Base-by-base conservation (phyloP, 164 flowering plant species). In the Chloranthus sessilifolius region DNA sequence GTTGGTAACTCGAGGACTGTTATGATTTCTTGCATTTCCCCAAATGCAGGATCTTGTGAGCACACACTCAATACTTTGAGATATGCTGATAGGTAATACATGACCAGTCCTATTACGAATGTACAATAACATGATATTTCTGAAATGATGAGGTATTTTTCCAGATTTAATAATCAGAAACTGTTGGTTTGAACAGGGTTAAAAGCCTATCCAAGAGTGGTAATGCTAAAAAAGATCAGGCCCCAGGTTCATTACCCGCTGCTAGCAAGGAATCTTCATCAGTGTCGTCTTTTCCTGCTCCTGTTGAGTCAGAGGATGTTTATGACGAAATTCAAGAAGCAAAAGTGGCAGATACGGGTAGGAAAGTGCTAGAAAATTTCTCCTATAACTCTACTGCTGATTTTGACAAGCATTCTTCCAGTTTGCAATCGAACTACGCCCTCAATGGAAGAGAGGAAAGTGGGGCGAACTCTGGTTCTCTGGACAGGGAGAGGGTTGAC, bases 21-120 rank as follows among this genome's bases (percentile, higher is more conserved):
- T 31, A 94, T 94, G 99, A 89, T 94, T 45, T 89, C 99, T 50
- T 94, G 99, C 74, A 87, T 94, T 55, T 94, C 99, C 46, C 99
- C 99, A 57, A 85, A 85, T 79, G 92, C 96, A 26, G 96, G 96
- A 16, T 94, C 99, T 21, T 94, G 99, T 65, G 99, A 94, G 61
- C 99, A 94, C 43, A 94, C 99, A 9, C 83, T 94, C 45, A 94
- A 94, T 64, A 94, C 99, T 9, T 71, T 94, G 65, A 82, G 99
- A 89, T 94, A 94, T 65, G 99, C 99, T 29, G 99, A 94, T 63
- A 68, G 99, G 99, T 92, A 70, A 33, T 33, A 12, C 12, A 35
- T 16, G 59, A 5, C 15, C 4, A 19, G 16, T 14, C 27, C 2
- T 6, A 24, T 28, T 20, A 45, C 6, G 37, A 17, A 26, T n/a